phyloP scores from a whole-genome alignment of 257 asterid species.

The Solanum acaule region DNA sequence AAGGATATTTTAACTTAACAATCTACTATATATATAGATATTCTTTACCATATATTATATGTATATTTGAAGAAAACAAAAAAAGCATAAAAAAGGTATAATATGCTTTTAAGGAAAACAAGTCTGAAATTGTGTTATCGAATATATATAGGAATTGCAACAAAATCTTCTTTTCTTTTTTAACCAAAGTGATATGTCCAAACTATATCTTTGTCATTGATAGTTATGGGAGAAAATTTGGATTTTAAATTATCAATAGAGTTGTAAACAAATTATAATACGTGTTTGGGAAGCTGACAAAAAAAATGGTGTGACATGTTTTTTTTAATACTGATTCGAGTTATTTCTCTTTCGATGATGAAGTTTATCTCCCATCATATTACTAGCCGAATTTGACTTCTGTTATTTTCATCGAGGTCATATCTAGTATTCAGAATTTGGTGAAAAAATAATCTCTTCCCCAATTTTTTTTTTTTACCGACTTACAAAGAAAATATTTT shows the following conservation, averaged over 20 bases:
- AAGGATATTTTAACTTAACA: not conserved
- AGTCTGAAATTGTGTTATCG: not conserved
- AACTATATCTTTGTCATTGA: not conserved
- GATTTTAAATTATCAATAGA: not conserved
- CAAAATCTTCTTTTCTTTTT: not conserved
- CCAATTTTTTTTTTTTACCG: not conserved
- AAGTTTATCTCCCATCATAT: not conserved
- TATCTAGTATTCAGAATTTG: not conserved
- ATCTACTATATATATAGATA: not conserved
- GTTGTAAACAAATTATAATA: not conserved
- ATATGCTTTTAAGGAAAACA: not conserved
- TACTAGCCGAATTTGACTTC: not conserved
- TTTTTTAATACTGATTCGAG: not conserved
- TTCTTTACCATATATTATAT: not conserved
- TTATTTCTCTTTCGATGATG: not conserved
- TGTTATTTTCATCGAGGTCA: not conserved
- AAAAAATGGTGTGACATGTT: not conserved
- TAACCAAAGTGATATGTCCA: not conserved
- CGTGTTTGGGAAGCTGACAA: not conserved
- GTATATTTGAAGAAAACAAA: not conserved
- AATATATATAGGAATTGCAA: not conserved
- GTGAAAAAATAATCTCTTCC: not conserved
- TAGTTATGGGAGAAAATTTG: not conserved
- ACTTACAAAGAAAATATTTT: not conserved
- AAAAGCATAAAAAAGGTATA: not conserved